Evolutionary conservation across 169 alveolate genomes (phyloP).

Genomic region (Hammondia hammondi): DNA sequence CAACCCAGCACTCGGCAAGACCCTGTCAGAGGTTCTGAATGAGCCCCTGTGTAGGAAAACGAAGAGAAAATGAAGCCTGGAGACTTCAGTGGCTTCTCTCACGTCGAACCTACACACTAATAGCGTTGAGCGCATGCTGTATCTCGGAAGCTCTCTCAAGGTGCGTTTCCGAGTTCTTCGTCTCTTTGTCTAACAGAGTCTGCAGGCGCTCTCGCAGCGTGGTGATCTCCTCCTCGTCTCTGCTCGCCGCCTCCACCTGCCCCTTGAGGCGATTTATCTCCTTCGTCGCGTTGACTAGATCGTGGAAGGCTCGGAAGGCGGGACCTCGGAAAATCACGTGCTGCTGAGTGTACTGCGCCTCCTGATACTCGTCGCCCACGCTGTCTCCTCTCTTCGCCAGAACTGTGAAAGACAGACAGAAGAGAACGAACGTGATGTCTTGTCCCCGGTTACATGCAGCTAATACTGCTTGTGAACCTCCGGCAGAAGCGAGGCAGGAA

Average conservation of each 20-base stretch:
- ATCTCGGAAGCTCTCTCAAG: not conserved
- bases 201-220: not conserved
- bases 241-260: not conserved
- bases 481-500: no score
- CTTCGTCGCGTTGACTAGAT: not conserved
- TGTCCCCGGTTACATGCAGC: no score
- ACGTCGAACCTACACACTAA: no score
- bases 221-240: not conserved
- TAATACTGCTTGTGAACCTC: no score
- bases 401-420: not conserved
- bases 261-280: not conserved
- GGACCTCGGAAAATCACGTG: constrained; percentile 27
- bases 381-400: not conserved
- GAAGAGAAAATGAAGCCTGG: no score
- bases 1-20: no score
- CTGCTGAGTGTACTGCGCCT: not conserved
- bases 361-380: not conserved
- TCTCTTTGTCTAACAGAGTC: not conserved
- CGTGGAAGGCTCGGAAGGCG: not conserved
- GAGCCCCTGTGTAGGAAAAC: no score
- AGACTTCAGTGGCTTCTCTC: no score
- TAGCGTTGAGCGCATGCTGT: no score
- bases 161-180: not conserved
- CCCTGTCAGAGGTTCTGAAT: no score
- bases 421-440: no score